Evolutionary conservation across 2,329 filamentous ascomycete genomes (phyloP).

Genomic region (Neonectria hederae): DNA sequence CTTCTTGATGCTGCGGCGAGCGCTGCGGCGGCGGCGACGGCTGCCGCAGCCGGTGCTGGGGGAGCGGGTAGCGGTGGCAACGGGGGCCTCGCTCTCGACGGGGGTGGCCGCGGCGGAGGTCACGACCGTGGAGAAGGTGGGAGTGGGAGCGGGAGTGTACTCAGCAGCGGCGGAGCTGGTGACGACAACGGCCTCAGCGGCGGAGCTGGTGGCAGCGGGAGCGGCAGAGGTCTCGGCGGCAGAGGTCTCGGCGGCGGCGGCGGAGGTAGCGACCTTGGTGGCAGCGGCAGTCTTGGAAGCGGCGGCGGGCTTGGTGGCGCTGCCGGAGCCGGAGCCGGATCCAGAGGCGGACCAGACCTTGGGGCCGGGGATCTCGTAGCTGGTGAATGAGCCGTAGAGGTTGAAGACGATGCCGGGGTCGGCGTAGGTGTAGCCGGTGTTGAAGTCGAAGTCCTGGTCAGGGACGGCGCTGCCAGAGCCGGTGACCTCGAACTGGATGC

Average conservation of each 20-base stretch:
- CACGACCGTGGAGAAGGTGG: conserved; percentile 38
- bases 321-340: conserved; percentile 24
- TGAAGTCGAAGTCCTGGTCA: conserved; percentile 55
- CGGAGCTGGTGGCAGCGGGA: conserved; percentile 12
- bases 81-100: conserved; percentile 22
- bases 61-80: conserved; percentile 22
- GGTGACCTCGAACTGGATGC: conserved; percentile 69
- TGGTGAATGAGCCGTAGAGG: conserved; percentile 58
- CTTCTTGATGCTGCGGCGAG: conserved; percentile 36
- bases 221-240: conserved; percentile 1
- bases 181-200: conserved; percentile 8
- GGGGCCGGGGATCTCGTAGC: conserved; percentile 50
- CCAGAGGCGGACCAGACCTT: conserved; percentile 43
- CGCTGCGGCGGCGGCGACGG: conserved; percentile 38
- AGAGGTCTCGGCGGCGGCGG: conserved; percentile 4
- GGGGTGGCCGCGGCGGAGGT: conserved; percentile 30
- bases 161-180: conserved; percentile 25
- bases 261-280: neutral
- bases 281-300: conserved; percentile 3
- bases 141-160: conserved; percentile 19
- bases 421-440: conserved; percentile 63
- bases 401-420: conserved; percentile 69
- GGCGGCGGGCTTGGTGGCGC: conserved; percentile 1
- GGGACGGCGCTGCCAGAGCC: conserved; percentile 55
- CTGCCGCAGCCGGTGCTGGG: conserved; percentile 33